These are phyloP conservation scores for Eucalyptus virginea DNA, from an alignment of 345 rosid species.

Conservation along the genomic window DNA sequence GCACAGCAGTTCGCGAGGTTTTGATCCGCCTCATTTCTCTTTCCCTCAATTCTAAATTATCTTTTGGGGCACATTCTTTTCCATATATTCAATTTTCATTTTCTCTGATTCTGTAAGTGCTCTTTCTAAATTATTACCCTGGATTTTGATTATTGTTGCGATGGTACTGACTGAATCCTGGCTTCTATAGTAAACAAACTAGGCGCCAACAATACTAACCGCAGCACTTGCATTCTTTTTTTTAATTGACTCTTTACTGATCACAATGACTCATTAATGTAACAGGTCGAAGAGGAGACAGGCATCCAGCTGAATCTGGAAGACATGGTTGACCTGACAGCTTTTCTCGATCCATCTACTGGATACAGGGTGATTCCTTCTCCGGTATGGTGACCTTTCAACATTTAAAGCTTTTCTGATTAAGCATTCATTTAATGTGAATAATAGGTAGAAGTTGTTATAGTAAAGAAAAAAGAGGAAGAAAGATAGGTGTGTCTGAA, in stretches of 20 bases:
- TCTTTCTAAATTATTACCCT: neutral
- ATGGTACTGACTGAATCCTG: neutral
- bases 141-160: neutral
- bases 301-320: slow-evolving; percentile 61
- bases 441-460: neutral
- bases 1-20: slow-evolving; percentile 94
- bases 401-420: neutral
- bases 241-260: neutral
- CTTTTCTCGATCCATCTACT: slow-evolving; percentile 68
- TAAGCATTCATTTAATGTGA: neutral
- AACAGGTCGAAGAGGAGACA: slow-evolving; percentile 82
- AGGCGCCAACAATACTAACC: neutral
- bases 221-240: neutral
- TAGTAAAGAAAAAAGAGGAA: neutral
- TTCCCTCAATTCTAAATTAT: neutral
- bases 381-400: slow-evolving; percentile 31
- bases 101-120: neutral
- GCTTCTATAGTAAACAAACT: neutral
- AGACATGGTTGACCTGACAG: slow-evolving; percentile 80
- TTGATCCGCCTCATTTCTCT: neutral
- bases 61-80: neutral
- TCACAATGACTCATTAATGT: neutral
- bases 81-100: neutral
- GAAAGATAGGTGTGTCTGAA: neutral
- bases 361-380: slow-evolving; percentile 65